phyloP scores from a whole-genome alignment of 371 early-diverging fungal species.

The Lichtheimia ornata region DNA sequence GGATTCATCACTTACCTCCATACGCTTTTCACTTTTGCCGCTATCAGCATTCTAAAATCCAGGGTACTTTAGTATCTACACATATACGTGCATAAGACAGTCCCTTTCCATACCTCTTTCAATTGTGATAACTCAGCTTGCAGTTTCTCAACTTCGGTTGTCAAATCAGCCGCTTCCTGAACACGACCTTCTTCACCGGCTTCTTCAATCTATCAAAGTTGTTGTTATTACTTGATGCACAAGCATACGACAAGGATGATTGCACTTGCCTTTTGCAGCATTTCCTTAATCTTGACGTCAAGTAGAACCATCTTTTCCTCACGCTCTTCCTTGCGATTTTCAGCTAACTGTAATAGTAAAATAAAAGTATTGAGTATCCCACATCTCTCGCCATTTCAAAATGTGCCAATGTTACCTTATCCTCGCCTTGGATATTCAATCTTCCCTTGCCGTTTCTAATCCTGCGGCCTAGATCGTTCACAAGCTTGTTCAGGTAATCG shows the following conservation, averaged over 20 bases:
- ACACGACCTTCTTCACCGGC: constrained; percentile 83
- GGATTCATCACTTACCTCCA: constrained; percentile 13
- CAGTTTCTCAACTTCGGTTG: constrained; percentile 65
- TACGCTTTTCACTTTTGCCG: constrained; percentile 17
- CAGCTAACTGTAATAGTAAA: constrained; percentile 45
- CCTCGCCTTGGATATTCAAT: constrained; percentile 73
- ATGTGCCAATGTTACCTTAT: constrained; percentile 48
- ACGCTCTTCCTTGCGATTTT: constrained; percentile 76
- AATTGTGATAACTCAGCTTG: constrained; percentile 64
- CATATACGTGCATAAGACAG: not conserved
- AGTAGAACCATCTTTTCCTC: constrained; percentile 80
- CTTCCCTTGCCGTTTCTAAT: constrained; percentile 78
- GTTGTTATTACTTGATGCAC: no score
- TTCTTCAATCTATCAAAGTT: constrained; percentile 53
- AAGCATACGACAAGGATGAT: not conserved
- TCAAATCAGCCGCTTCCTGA: constrained; percentile 71
- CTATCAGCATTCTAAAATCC: constrained; percentile 14
- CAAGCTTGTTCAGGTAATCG: constrained; percentile 68
- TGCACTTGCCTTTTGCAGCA: constrained; percentile 57
- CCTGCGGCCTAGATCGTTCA: constrained; percentile 73
- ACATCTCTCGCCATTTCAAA: not conserved
- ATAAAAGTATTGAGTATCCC: constrained; percentile 7
- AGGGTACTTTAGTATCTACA: no score
- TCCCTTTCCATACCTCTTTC: constrained; percentile 49
- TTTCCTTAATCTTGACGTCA: constrained; percentile 82